phyloP scores from a whole-genome alignment of 371 early-diverging fungal species.

The Mortierella polycephala region DNA sequence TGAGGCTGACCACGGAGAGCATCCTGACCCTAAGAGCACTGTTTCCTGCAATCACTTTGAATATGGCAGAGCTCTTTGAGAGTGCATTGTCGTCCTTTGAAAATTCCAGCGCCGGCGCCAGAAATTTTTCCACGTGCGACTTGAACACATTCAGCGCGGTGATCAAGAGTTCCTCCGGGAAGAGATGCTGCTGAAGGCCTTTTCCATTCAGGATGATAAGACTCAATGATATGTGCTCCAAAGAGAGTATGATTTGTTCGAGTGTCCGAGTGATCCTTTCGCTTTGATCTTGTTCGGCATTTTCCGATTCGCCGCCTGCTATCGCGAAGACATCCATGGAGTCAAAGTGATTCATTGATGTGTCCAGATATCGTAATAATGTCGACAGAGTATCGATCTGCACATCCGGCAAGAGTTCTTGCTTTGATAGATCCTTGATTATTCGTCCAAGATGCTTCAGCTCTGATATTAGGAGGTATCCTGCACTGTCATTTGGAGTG shows the following conservation, averaged over 20 bases:
- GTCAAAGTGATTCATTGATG: constrained; percentile 11
- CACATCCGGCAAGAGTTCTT: constrained; percentile 9
- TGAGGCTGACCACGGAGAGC: constrained; percentile 18
- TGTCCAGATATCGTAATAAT: constrained; percentile 32
- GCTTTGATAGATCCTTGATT: constrained; percentile 14
- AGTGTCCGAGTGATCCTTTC: background rate
- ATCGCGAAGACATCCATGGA: background rate
- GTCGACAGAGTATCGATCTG: constrained; percentile 20
- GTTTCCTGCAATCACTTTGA: constrained; percentile 9
- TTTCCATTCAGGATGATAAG: constrained; percentile 18
- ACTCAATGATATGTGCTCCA: constrained; percentile 32
- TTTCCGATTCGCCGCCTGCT: background rate
- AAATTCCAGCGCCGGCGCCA: constrained; percentile 35
- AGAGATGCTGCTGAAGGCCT: constrained; percentile 30
- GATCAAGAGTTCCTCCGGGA: constrained; percentile 42
- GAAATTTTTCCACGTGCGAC: constrained; percentile 20
- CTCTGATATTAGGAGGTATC: constrained; percentile 4
- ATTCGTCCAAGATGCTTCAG: constrained; percentile 16
- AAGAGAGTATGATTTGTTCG: constrained; percentile 1
- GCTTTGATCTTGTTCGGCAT: background rate
- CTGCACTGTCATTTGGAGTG: background rate
- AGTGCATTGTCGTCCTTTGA: constrained; percentile 12
- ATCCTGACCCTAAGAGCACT: constrained; percentile 10
- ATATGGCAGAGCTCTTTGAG: background rate
- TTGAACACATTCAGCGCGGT: constrained; percentile 30